Evolutionary conservation across 495 filamentous ascomycete genomes (phyloP).

Genomic region (Penicillium cinerascens): DNA sequence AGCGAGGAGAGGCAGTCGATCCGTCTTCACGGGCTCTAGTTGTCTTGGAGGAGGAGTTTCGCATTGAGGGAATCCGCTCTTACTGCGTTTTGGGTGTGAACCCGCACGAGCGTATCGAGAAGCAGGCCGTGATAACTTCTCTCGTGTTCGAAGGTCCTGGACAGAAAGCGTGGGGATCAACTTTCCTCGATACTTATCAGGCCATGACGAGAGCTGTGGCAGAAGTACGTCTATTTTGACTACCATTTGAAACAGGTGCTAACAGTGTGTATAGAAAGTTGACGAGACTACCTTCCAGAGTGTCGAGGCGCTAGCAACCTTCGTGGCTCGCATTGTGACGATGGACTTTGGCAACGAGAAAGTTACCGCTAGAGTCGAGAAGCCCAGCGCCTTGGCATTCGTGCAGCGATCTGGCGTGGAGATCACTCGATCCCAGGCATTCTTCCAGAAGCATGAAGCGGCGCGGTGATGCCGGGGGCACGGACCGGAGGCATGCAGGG

Average conservation of each 20-base stretch:
- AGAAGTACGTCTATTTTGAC: slow-evolving; percentile 31
- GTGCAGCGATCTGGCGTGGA: slow-evolving; percentile 54
- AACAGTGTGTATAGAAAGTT: slow-evolving; percentile 35
- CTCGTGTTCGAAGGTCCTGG: slow-evolving; percentile 44
- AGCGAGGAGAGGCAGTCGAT: slow-evolving; percentile 8
- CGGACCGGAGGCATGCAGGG: background rate
- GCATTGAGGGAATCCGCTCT: slow-evolving; percentile 43
- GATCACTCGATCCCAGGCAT: slow-evolving; percentile 49
- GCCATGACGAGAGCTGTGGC: slow-evolving; percentile 43
- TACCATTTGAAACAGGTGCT: background rate
- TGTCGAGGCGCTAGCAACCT: slow-evolving; percentile 54
- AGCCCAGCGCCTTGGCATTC: slow-evolving; percentile 56
- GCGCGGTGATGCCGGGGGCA: slow-evolving; percentile 4
- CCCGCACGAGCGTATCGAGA: slow-evolving; percentile 55
- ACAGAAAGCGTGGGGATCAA: slow-evolving; percentile 39
- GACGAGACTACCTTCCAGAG: slow-evolving; percentile 54
- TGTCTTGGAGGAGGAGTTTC: slow-evolving; percentile 44
- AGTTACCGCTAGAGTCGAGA: slow-evolving; percentile 53
- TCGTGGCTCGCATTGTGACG: slow-evolving; percentile 49
- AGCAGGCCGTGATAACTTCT: slow-evolving; percentile 52
- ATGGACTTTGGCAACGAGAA: slow-evolving; percentile 49
- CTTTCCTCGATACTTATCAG: slow-evolving; percentile 42
- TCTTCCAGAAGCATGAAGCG: slow-evolving; percentile 38
- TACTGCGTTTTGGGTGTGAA: slow-evolving; percentile 56
- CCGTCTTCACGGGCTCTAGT: slow-evolving; percentile 27